Base-by-base conservation (phyloP, 1,139 yeast genomes). In the Diutina rugosa region DNA sequence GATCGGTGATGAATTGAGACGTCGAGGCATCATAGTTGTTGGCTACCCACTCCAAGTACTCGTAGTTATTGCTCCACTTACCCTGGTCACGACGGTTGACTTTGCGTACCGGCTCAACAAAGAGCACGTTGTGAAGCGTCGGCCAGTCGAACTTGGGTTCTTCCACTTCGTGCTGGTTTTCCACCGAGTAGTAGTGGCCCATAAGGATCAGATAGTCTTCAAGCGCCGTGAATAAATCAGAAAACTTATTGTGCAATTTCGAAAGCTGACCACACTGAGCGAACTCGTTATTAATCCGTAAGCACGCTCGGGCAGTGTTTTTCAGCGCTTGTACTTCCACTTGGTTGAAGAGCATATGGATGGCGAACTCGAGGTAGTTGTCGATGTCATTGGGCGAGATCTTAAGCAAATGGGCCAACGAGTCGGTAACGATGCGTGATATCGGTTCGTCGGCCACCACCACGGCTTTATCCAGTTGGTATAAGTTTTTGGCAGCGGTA, bases 241-340 rank as follows among this genome's bases (percentile, higher is more conserved):
- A 70, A 59, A 70, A 69, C 57, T 69, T 69, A 41, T 73, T 66
- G 57, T 66, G 70, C 54, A 78, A 70, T 61, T 82, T 80, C 8
- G 86, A 76, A 41, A 73, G 63, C 30, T 65, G 67, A 38, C 82
- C 81, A 67, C 95, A 87, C 5, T 64, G 66, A 52, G 72, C 71
- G 61, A 74, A 77, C 57, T 87, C 96, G 63, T 87, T 86, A 66
- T 89, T 88, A 55, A 78, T 79, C 61, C 85, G 80, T 56, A 88
- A 71, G 65, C 96, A 88, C 60, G 76, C 76, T 60, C 83, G 79
- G 48, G 82, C 72, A 41, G 74, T 72, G 58, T 69, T 74, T 62
- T 78, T 69, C 0, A 88, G 79, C 51, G 72, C 72, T 26, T 76
- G 78, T 60, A 75, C 78, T 59, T 83, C 84, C 51, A 72, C 71